These are phyloP conservation scores for Diacronema lutheri DNA, from an alignment of 78 protist species.

Conservation along the genomic window DNA sequence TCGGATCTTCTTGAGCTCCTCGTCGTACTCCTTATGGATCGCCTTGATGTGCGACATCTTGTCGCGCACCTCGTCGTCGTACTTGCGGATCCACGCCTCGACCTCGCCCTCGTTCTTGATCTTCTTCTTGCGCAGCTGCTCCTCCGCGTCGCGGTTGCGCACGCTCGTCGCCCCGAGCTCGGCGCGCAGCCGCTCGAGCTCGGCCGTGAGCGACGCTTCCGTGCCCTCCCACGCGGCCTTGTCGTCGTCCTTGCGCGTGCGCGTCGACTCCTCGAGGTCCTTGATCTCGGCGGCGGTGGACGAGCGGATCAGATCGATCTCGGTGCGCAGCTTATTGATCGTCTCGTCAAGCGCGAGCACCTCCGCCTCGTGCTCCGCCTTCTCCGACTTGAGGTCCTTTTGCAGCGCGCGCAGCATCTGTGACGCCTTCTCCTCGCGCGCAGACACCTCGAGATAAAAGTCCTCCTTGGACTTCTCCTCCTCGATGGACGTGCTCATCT, in stretches of 20 bases:
- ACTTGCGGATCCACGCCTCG: conserved; percentile 2
- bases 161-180: background rate
- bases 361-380: background rate
- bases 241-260: background rate
- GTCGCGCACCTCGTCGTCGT: background rate
- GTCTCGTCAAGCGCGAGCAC: background rate
- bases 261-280: background rate
- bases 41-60: background rate
- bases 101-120: background rate
- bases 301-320: background rate
- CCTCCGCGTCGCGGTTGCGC: background rate
- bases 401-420: background rate
- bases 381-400: background rate
- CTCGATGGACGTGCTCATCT: background rate
- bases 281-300: background rate
- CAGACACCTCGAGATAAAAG: background rate
- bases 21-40: background rate
- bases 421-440: conserved; percentile 14
- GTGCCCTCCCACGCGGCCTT: background rate
- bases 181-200: background rate
- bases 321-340: background rate
- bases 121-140: conserved; percentile 13
- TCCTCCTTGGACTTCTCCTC: conserved; percentile 16
- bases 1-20: background rate
- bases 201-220: background rate